Percentiles rank a stretch among this genome's conserved stretches.
Evolutionary conservation across 345 rosid genomes (phyloP).

Genomic region (Salix brachista): DNA sequence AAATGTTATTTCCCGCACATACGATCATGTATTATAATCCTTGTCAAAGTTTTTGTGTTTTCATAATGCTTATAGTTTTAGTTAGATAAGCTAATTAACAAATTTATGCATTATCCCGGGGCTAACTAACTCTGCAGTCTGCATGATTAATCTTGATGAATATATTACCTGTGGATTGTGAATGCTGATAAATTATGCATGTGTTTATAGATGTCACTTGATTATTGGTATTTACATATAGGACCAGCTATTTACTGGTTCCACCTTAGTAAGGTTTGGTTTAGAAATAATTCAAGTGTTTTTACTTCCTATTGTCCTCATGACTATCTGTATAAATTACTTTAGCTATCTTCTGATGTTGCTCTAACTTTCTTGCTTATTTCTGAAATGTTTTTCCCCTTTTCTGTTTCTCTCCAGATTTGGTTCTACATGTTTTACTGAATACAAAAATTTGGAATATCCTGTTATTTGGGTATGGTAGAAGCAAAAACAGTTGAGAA

Average conservation of each 20-base stretch:
- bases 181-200: neutral
- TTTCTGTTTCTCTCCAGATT: neutral
- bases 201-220: neutral
- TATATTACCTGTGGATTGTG: neutral
- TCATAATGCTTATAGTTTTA: neutral
- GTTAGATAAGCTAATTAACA: neutral
- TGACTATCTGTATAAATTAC: neutral
- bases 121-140: neutral
- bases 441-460: neutral
- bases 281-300: neutral
- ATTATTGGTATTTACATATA: neutral
- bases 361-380: neutral
- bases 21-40: neutral
- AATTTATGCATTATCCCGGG: neutral
- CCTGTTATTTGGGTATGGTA: constrained; percentile 40
- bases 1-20: neutral
- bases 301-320: neutral
- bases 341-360: neutral
- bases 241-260: neutral
- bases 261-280: neutral
- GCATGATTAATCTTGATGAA: neutral
- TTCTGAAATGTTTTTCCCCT: neutral
- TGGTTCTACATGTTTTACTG: neutral
- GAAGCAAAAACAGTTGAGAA: constrained; percentile 34
- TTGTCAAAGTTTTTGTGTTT: neutral